phyloP scores from a whole-genome alignment of 2,329 filamentous ascomycete genomes.

The Macrophomina phaseolina region DNA sequence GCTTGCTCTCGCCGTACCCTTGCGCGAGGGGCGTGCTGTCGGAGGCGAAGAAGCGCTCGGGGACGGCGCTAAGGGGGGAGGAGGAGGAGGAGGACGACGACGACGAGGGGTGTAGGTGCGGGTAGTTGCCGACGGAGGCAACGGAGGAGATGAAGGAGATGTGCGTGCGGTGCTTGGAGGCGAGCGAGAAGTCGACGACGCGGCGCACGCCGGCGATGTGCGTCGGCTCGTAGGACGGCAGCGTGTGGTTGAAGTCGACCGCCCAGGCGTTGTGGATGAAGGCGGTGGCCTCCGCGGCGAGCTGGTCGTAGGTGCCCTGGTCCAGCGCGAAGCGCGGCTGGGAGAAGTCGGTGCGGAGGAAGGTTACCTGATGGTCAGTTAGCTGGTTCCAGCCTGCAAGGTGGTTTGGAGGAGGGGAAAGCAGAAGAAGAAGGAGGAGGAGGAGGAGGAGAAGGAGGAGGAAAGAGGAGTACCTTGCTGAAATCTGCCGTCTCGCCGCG shows the following conservation, averaged over 20 bases:
- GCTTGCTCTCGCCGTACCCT: conserved; percentile 48
- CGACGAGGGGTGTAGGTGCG: conserved; percentile 36
- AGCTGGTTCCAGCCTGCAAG: too few species aligned
- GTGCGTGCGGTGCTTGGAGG: conserved; percentile 28
- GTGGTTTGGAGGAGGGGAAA: too few species aligned
- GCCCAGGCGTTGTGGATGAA: conserved; percentile 48
- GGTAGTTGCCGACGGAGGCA: conserved; percentile 39
- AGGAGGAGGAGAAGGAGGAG: too few species aligned
- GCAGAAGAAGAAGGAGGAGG: too few species aligned
- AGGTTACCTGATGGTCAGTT: too few species aligned
- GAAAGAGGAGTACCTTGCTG: neutral
- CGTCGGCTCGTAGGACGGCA: conserved; percentile 38
- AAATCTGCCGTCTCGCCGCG: conserved; percentile 25
- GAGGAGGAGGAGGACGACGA: conserved; percentile 47
- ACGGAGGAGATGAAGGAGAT: conserved; percentile 49
- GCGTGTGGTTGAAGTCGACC: conserved; percentile 44
- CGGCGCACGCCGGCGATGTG: conserved; percentile 39
- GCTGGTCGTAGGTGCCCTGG: conserved; percentile 7
- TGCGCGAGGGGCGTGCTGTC: conserved; percentile 36
- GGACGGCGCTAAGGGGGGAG: conserved; percentile 39
- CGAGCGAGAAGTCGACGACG: conserved; percentile 45
- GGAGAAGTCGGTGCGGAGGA: conserved; percentile 24
- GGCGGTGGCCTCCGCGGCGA: conserved; percentile 30
- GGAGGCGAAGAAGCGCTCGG: conserved; percentile 39
- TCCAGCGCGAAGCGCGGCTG: conserved; percentile 28